Evolutionary conservation across 257 asterid species (phyloP).

Genomic region (Cynanchum wilfordii): DNA sequence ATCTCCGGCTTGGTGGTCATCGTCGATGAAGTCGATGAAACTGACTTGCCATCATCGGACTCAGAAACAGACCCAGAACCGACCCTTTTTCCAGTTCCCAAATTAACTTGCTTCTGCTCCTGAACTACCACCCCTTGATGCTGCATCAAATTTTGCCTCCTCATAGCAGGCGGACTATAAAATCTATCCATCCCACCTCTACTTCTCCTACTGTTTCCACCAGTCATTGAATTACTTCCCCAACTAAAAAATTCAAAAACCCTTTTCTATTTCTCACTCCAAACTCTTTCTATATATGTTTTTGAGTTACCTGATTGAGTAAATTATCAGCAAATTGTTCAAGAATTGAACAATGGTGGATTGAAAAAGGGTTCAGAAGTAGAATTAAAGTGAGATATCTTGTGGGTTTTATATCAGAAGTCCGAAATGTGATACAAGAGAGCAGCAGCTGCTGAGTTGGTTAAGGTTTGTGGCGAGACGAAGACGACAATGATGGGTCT

Average conservation of each 20-base stretch:
- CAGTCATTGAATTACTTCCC: constrained; percentile 33
- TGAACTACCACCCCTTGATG: background rate
- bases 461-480: constrained; percentile 18
- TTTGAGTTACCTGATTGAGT: background rate
- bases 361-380: background rate
- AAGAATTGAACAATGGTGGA: background rate
- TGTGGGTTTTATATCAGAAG: background rate
- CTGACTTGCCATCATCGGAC: constrained; percentile 25
- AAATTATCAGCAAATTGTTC: background rate
- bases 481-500: constrained; percentile 9
- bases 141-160: constrained; percentile 45
- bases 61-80: constrained; percentile 23
- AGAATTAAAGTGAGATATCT: background rate
- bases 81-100: constrained; percentile 22
- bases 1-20: background rate
- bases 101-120: constrained; percentile 31
- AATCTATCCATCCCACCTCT: constrained; percentile 59
- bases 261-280: background rate
- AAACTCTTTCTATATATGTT: background rate
- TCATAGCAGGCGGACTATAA: constrained; percentile 86
- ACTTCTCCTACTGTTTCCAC: constrained; percentile 27
- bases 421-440: background rate
- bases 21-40: constrained; percentile 6
- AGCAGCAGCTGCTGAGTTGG: constrained; percentile 7
- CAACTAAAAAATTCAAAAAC: background rate